These are phyloP conservation scores for Ceriops decandra DNA, from an alignment of 345 rosid genomes.

Conservation along the genomic window DNA sequence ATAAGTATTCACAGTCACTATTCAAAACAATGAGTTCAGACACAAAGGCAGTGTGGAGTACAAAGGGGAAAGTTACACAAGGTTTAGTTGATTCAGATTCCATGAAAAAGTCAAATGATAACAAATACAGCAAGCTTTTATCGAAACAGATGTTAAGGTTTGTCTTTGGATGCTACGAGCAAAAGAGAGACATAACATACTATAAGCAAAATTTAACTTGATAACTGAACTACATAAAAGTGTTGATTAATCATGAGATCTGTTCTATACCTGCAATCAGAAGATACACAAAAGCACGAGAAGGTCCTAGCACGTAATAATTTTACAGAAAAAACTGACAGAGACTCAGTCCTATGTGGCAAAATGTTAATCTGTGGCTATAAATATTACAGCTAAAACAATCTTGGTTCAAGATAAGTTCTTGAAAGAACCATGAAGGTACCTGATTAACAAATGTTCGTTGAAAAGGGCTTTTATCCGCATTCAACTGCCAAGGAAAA, in stretches of 20 bases:
- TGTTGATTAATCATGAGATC: background rate
- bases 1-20: no score
- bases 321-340: no score
- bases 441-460: constrained; percentile 97
- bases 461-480: constrained; percentile 90
- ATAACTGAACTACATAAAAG: background rate
- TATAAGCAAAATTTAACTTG: background rate
- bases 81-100: background rate
- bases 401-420: background rate
- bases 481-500: constrained; percentile 64
- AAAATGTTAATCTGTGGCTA: no score
- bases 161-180: no score
- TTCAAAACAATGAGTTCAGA: no score
- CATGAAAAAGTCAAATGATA: background rate
- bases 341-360: no score
- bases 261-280: background rate
- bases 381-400: no score
- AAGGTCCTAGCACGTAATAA: no score
- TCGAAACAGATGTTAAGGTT: no score
- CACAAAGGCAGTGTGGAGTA: no score
- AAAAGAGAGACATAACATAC: background rate
- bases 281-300: background rate
- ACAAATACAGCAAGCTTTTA: background rate
- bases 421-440: constrained; percentile 8
- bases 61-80: background rate